These are phyloP conservation scores for Miscanthus lutarioriparius DNA, from an alignment of 176 grass and related monocot species.

Conservation along the genomic window DNA sequence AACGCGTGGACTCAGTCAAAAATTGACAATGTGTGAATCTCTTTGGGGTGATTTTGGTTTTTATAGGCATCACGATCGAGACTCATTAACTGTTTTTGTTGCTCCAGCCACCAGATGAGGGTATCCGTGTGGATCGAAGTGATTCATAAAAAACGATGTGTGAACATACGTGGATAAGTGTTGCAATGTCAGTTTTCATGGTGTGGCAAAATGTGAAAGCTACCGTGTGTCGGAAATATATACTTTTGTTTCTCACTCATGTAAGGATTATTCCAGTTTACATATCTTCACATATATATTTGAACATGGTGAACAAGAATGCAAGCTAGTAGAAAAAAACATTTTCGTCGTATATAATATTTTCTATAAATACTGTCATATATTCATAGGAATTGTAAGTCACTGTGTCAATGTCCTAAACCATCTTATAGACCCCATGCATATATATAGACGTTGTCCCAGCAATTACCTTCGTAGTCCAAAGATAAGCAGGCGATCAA, in stretches of 20 bases:
- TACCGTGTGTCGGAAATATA: background rate
- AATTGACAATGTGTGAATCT: background rate
- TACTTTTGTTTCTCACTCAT: background rate
- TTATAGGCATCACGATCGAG: background rate
- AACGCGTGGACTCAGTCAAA: slow-evolving; percentile 15
- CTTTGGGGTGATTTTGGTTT: background rate
- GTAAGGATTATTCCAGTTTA: background rate
- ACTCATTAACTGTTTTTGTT: background rate
- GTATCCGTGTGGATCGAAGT: background rate
- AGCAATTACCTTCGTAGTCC: too few species aligned
- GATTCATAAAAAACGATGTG: background rate
- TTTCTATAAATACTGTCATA: too few species aligned
- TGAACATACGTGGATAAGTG: slow-evolving; percentile 10
- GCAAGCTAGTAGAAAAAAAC: too few species aligned
- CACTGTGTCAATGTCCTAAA: too few species aligned
- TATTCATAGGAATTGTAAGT: too few species aligned
- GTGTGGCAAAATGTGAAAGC: background rate
- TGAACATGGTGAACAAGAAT: background rate
- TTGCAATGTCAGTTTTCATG: background rate
- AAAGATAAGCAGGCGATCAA: too few species aligned
- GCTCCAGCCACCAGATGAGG: too few species aligned
- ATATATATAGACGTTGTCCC: too few species aligned
- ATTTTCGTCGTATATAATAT: too few species aligned
- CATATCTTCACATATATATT: background rate
- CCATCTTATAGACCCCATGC: too few species aligned